phyloP scores from a whole-genome alignment of 2,329 filamentous ascomycete species.

The Monascus ruber region DNA sequence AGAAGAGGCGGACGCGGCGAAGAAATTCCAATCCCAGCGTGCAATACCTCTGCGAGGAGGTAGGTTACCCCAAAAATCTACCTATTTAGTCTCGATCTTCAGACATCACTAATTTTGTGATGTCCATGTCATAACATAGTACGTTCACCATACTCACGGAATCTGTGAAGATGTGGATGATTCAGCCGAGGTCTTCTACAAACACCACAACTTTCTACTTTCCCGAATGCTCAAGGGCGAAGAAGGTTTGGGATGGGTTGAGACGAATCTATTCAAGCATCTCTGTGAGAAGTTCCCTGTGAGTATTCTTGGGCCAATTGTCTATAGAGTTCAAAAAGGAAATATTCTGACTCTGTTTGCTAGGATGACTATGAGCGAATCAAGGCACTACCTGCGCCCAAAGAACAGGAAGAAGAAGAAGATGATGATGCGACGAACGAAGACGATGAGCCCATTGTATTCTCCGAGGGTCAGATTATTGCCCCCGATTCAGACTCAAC shows the following conservation, averaged over 20 bases:
- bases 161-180: slow-evolving; percentile 34
- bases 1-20: slow-evolving; percentile 25
- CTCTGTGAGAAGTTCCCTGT: slow-evolving; percentile 33
- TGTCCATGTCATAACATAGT: slow-evolving; percentile 14
- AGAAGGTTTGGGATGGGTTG: slow-evolving; percentile 34
- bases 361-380: slow-evolving; percentile 25
- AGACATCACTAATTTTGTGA: no score
- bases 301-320: slow-evolving; percentile 2
- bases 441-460: slow-evolving; percentile 9
- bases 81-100: background rate
- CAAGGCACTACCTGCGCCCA: slow-evolving; percentile 14
- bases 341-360: background rate
- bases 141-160: slow-evolving; percentile 30
- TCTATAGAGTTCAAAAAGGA: background rate
- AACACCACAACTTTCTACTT: slow-evolving; percentile 35
- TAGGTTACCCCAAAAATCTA: slow-evolving; percentile 8
- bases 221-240: slow-evolving; percentile 36
- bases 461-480: slow-evolving; percentile 10
- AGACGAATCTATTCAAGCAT: slow-evolving; percentile 33
- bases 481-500: slow-evolving; percentile 14
- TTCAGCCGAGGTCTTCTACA: slow-evolving; percentile 35
- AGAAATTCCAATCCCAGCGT: slow-evolving; percentile 24
- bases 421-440: slow-evolving; percentile 9
- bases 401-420: slow-evolving; percentile 7
- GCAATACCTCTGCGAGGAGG: slow-evolving; percentile 30